Base-by-base conservation (phyloP, 2,329 filamentous ascomycete genomes). In the Hypoxylon sp. region DNA sequence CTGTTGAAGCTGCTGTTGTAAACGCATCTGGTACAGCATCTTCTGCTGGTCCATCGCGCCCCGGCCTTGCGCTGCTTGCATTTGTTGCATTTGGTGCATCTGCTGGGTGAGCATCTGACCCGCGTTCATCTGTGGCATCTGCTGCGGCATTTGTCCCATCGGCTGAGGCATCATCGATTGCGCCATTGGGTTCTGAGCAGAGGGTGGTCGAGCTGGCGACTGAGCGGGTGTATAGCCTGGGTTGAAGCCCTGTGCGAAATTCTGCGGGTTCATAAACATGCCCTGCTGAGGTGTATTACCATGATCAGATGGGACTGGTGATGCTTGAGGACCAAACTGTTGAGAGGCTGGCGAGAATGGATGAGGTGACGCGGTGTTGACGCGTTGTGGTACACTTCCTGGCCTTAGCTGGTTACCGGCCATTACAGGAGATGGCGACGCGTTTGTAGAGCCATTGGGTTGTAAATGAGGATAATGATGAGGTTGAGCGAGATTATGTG, bases 381-480 rank as follows among this genome's bases (percentile, higher is more conserved):
- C 93, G 76, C 94, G 86, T 78, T 94, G 92, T 42, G 91, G 90
- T 13, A 92, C 90, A 74, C 87, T 87, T 76, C 92, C 88, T 35
- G 90, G 87, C 69, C 90, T 88, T 78, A 91, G 84, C 76, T 97
- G 94, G 77, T 91, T 94, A 69, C 89, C 77, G 6, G 76, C 89
- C 89, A 98, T 94, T 70, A 97, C 95, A 29, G 96, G 96, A 5
- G 96, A 98, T 10, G 95, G 95, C 42, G 94, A 97, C 68, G 93
- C 92, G 79, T 94, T 96, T 55, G 90, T 87, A 3, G 94, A 94
- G 57, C 91, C 91, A 75, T 92, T 91, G 72, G 92, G 89, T 76
- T 94, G 92, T 61, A 97, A 87, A 81, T 97, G 94, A 69, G 93
- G 90, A 78, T 95, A 97, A 62, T 89, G 89, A 66, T 87, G 89